Evolutionary conservation across 164 flowering plant species (phyloP).

Genomic region (Protea cynaroides): DNA sequence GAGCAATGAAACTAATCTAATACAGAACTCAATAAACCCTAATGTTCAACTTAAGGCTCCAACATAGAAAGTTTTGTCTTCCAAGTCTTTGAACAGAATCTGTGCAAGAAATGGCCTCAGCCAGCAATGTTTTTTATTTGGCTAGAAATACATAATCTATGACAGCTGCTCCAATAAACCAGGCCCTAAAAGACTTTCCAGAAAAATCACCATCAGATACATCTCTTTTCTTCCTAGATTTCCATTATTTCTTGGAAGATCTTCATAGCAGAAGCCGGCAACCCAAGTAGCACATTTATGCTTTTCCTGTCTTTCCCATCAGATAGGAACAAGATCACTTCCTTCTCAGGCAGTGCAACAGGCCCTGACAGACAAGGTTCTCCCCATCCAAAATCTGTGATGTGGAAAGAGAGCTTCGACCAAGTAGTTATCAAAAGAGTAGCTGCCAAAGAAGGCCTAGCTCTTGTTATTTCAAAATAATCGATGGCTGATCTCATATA

Average conservation of each 20-base stretch:
- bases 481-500: slow-evolving; percentile 50
- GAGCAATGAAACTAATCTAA: background rate
- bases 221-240: slow-evolving; percentile 2
- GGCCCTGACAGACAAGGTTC: slow-evolving; percentile 20
- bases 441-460: slow-evolving; percentile 10
- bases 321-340: slow-evolving; percentile 19
- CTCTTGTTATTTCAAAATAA: slow-evolving; percentile 30
- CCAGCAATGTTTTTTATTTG: background rate
- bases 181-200: background rate
- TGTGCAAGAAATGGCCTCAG: background rate
- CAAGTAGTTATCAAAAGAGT: slow-evolving; percentile 26
- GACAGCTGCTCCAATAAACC: background rate
- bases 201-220: background rate
- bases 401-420: slow-evolving; percentile 21
- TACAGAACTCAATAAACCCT: background rate
- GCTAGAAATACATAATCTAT: background rate
- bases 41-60: background rate
- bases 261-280: slow-evolving; percentile 29
- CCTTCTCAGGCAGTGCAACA: slow-evolving; percentile 21
- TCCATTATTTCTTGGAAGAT: slow-evolving; percentile 19
- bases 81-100: background rate
- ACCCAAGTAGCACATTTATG: slow-evolving; percentile 22
- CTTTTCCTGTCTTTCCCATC: slow-evolving; percentile 20
- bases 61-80: background rate
- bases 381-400: slow-evolving; percentile 32